Evolutionary conservation across 2,329 filamentous ascomycete genomes (phyloP).

Genomic region (Sclerotiophoma versabilis): DNA sequence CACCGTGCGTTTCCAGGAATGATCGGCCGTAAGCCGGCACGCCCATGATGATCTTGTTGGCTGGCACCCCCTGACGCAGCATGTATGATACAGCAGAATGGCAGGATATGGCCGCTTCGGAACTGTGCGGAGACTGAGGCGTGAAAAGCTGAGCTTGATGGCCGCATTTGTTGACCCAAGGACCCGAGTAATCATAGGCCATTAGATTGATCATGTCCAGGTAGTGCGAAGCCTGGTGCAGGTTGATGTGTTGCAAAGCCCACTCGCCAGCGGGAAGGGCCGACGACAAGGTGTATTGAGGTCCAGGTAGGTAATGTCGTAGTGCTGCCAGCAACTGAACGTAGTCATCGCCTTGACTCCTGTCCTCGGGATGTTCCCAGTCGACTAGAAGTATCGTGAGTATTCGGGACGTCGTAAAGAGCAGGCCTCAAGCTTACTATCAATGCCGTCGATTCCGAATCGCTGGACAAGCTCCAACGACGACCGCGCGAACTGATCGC

Average conservation of each 20-base stretch:
- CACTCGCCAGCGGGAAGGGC: slow-evolving; percentile 73
- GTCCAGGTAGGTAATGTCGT: slow-evolving; percentile 71
- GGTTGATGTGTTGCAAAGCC: slow-evolving; percentile 73
- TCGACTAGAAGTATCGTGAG: slow-evolving; percentile 64
- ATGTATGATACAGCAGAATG: slow-evolving; percentile 72
- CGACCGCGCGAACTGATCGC: slow-evolving; percentile 75
- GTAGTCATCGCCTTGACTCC: slow-evolving; percentile 73
- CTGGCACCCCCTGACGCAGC: slow-evolving; percentile 69
- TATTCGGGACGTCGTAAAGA: background rate
- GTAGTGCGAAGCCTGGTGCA: slow-evolving; percentile 67
- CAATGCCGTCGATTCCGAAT: slow-evolving; percentile 76
- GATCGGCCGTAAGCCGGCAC: slow-evolving; percentile 78
- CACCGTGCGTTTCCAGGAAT: slow-evolving; percentile 70
- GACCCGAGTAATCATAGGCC: slow-evolving; percentile 80
- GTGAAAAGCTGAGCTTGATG: slow-evolving; percentile 80
- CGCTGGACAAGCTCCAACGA: slow-evolving; percentile 72
- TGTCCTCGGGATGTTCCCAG: slow-evolving; percentile 77
- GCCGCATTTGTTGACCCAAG: slow-evolving; percentile 71
- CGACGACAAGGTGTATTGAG: slow-evolving; percentile 73
- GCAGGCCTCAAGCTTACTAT: slow-evolving; percentile 63
- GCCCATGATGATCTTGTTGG: slow-evolving; percentile 76
- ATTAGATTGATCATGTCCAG: slow-evolving; percentile 80
- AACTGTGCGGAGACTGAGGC: slow-evolving; percentile 60
- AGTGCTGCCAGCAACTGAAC: slow-evolving; percentile 71
- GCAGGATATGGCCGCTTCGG: slow-evolving; percentile 66